Conservation (phyloP, 768 basidiomycete genomes). For the Mycena rebaudengoi region DNA sequence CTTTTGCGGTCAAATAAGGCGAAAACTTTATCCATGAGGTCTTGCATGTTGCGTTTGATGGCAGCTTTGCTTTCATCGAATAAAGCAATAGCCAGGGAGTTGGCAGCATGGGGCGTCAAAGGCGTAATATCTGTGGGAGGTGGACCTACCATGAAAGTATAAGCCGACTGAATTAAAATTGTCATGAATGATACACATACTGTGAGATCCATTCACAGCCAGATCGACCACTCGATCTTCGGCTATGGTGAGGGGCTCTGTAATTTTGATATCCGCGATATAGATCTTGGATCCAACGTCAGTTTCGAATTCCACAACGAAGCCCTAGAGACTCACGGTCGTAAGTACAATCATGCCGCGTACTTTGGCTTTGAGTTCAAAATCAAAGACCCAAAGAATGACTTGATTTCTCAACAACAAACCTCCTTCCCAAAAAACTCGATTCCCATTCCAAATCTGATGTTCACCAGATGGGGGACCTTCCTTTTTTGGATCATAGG, state of each 20-base stretch:
- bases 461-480: neutral
- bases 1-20: neutral
- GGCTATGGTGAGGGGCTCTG: neutral
- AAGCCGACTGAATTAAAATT: no score
- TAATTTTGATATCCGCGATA: constrained; percentile 6
- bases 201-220: neutral
- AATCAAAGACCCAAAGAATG: constrained; percentile 11
- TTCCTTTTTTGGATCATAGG: neutral
- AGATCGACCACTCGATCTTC: constrained; percentile 2
- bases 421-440: constrained; percentile 7
- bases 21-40: neutral
- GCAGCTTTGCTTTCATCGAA: neutral
- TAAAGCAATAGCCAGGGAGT: constrained; percentile 1
- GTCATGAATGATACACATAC: no score
- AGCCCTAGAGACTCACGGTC: neutral
- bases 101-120: neutral
- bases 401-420: neutral
- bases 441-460: constrained; percentile 15
- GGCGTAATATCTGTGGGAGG: neutral
- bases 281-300: neutral
- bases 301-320: neutral
- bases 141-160: neutral
- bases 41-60: neutral
- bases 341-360: constrained; percentile 8
- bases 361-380: constrained; percentile 1